Evolutionary conservation across 768 basidiomycete species (phyloP).

Genomic region (Sporobolomyces roseus): DNA sequence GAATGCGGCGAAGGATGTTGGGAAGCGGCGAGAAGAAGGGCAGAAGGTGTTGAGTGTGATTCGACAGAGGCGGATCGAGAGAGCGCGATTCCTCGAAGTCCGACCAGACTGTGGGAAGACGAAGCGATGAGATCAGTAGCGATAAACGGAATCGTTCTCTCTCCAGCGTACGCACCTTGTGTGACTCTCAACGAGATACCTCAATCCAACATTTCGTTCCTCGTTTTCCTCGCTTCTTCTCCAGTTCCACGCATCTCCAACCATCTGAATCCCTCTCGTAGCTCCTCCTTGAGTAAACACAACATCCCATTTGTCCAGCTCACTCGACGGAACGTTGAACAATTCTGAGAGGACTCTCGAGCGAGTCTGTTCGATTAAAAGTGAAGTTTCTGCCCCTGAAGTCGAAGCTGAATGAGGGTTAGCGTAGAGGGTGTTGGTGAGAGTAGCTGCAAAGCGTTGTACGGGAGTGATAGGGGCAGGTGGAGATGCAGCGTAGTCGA

Average conservation of each 20-base stretch:
- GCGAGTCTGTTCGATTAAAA: conserved; percentile 29
- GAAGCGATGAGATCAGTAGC: too few relatives aligned
- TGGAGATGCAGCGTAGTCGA: conserved; percentile 43
- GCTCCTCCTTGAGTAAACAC: conserved; percentile 43
- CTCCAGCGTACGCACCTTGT: conserved; percentile 18
- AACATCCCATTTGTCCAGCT: conserved; percentile 39
- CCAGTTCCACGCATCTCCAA: conserved; percentile 42
- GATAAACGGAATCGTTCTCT: too few relatives aligned
- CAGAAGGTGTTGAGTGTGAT: background rate
- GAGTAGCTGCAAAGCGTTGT: conserved; percentile 1
- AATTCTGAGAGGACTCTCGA: conserved; percentile 33
- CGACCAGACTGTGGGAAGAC: background rate
- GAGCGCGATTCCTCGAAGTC: conserved; percentile 12
- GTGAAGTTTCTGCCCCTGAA: conserved; percentile 18
- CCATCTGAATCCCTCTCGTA: conserved; percentile 39
- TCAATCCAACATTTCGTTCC: background rate
- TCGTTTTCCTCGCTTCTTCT: background rate
- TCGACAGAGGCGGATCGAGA: background rate
- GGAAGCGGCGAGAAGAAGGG: conserved; percentile 20
- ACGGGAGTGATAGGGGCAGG: conserved; percentile 36
- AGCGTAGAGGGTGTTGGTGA: conserved; percentile 29
- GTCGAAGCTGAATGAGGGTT: conserved; percentile 45
- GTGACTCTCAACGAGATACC: conserved; percentile 25
- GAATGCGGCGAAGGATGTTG: background rate
- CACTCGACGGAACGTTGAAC: conserved; percentile 28